These are phyloP conservation scores for Saccharomycopsis microspora DNA, from an alignment of 805 yeast genomes.

Conservation along the genomic window DNA sequence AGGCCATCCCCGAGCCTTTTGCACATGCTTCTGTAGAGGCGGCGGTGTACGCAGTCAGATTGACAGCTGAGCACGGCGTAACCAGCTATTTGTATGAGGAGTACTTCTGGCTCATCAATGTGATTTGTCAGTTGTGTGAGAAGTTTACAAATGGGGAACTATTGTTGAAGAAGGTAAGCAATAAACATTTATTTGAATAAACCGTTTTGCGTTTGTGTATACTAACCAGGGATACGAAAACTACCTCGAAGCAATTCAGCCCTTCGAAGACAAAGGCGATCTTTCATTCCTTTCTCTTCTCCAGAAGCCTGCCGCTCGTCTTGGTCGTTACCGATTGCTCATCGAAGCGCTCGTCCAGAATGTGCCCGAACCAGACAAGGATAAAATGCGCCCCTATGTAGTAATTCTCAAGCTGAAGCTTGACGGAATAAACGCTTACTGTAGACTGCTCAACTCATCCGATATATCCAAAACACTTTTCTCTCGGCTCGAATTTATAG, in stretches of 20 bases:
- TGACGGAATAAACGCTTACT: conserved; percentile 1
- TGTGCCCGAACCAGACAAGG: not conserved
- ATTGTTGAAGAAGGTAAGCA: not conserved
- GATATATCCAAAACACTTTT: not conserved
- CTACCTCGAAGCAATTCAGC: conserved; percentile 33
- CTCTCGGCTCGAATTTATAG: not conserved
- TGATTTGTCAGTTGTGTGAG: conserved; percentile 24
- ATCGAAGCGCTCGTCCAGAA: conserved; percentile 2
- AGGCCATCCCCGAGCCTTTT: not conserved
- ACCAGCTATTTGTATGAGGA: conserved; percentile 24
- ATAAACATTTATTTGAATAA: not conserved
- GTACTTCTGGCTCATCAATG: conserved; percentile 25
- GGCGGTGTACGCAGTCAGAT: not conserved
- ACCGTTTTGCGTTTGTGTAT: not conserved
- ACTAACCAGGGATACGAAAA: conserved; percentile 22
- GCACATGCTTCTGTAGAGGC: not conserved
- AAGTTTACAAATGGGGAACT: conserved; percentile 18
- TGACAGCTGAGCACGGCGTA: conserved; percentile 17
- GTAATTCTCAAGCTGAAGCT: conserved; percentile 2
- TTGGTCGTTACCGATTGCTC: conserved; percentile 9
- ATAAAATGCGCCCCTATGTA: not conserved
- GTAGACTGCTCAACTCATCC: not conserved
- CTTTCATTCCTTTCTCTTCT: conserved; percentile 29
- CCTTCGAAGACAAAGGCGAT: conserved; percentile 27
- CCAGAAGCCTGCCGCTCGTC: conserved; percentile 11